These are phyloP conservation scores for Ceratobasidium sp. DNA, from an alignment of 1,284 basidiomycete species.

Conservation along the genomic window DNA sequence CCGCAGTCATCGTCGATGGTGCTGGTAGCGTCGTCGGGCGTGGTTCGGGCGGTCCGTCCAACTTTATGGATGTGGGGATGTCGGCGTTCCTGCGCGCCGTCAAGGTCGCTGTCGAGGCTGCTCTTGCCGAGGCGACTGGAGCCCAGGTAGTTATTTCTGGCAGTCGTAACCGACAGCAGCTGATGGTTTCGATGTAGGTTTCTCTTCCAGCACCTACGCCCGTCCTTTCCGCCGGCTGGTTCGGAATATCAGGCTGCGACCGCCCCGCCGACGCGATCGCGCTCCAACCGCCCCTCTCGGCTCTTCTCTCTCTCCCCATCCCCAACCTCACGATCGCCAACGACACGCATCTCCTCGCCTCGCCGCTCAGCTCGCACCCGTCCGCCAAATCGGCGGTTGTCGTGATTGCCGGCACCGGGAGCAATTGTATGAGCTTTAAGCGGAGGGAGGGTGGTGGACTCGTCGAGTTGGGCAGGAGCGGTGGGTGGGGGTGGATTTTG, in stretches of 20 bases:
- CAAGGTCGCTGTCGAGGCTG: constrained; percentile 62
- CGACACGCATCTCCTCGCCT: constrained; percentile 78
- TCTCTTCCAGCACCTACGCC: constrained; percentile 5
- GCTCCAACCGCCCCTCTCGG: constrained; percentile 64
- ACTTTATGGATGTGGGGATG: constrained; percentile 70
- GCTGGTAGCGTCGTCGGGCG: constrained; percentile 69
- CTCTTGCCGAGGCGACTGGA: constrained; percentile 59
- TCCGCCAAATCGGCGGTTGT: constrained; percentile 71
- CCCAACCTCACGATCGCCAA: constrained; percentile 68
- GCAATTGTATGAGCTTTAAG: constrained; percentile 70
- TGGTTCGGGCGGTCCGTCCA: constrained; percentile 72
- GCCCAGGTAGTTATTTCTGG: constrained; percentile 51
- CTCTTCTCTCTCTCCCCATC: constrained; percentile 64
- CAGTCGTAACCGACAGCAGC: constrained; percentile 18
- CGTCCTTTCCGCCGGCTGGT: constrained; percentile 66
- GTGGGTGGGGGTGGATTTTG: constrained; percentile 85
- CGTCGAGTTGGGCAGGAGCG: constrained; percentile 68
- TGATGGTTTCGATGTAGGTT: constrained; percentile 50
- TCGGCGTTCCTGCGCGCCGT: constrained; percentile 64
- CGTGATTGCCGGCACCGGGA: constrained; percentile 77
- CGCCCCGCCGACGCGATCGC: constrained; percentile 67
- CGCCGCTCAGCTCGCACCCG: constrained; percentile 66
- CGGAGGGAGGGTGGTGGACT: constrained; percentile 55
- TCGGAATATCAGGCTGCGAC: constrained; percentile 81
- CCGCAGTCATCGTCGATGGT: constrained; percentile 69